A percentile compares a stretch with the other conserved stretches of the same genome.
Evolutionary conservation across 192 early-diverging fungal species (phyloP).

Genomic region (Umbelopsis sp.): DNA sequence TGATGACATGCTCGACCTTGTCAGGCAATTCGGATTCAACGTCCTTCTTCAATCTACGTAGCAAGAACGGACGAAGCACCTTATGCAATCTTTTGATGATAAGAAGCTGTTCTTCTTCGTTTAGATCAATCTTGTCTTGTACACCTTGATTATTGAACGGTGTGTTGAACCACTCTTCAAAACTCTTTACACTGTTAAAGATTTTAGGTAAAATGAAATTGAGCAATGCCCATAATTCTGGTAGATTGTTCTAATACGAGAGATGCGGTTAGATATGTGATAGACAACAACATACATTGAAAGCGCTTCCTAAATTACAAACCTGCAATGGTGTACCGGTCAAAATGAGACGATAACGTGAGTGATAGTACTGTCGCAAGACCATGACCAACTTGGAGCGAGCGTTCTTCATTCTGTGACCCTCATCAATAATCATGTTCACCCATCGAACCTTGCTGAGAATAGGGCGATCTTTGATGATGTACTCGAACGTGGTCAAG

Average conservation of each 20-base stretch:
- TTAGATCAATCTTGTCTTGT: constrained; percentile 89
- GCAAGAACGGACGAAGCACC: constrained; percentile 93
- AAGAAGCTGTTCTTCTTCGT: constrained; percentile 97
- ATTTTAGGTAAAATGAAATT: constrained; percentile 97
- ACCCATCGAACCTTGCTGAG: constrained; percentile 94
- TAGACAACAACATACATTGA: background rate
- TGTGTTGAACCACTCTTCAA: constrained; percentile 99
- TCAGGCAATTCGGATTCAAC: constrained; percentile 98
- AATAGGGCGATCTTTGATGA: constrained; percentile 90
- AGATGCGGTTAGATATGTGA: background rate
- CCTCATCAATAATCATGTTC: constrained; percentile 98
- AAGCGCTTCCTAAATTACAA: background rate
- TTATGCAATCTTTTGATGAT: constrained; percentile 97
- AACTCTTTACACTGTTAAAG: constrained; percentile 95
- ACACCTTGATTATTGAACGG: constrained; percentile 83
- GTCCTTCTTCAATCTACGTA: constrained; percentile 96
- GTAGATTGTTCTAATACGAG: constrained; percentile 83
- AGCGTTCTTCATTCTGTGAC: constrained; percentile 98
- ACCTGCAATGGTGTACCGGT: constrained; percentile 98
- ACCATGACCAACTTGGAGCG: constrained; percentile 85
- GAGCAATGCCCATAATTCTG: constrained; percentile 94
- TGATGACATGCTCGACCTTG: constrained; percentile 94
- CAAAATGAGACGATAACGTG: constrained; percentile 91
- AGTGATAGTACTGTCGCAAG: constrained; percentile 86
- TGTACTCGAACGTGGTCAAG: constrained; percentile 96